phyloP scores from a whole-genome alignment of 2,329 filamentous ascomycete species.

The Cadophora sp. region DNA sequence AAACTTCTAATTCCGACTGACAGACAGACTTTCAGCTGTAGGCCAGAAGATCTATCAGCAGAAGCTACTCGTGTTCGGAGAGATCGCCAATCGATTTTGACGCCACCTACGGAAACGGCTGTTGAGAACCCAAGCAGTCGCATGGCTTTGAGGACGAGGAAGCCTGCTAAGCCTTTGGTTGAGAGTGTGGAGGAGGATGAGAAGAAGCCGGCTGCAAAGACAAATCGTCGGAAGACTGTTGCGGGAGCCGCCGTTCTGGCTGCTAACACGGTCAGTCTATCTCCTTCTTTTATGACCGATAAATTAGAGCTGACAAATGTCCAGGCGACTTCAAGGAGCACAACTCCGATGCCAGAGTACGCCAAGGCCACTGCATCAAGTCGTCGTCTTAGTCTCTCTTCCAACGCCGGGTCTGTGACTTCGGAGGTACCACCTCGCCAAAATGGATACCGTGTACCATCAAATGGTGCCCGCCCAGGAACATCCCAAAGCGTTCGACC shows the following conservation, averaged over 20 bases:
- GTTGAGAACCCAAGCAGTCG: conserved; percentile 55
- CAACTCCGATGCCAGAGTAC: conserved; percentile 42
- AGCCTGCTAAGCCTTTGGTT: conserved; percentile 58
- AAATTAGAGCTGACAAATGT: conserved; percentile 18
- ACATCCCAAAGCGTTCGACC: conserved; percentile 52
- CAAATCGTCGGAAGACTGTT: conserved; percentile 66
- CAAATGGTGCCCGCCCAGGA: conserved; percentile 46
- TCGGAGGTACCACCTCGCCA: conserved; percentile 33
- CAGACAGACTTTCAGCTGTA: conserved; percentile 78
- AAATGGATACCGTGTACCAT: conserved; percentile 37
- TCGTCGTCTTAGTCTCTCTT: conserved; percentile 53
- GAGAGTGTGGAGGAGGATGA: conserved; percentile 60
- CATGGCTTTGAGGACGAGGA: conserved; percentile 78
- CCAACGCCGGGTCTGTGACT: conserved; percentile 46
- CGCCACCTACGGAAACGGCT: conserved; percentile 42
- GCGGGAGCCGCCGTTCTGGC: conserved; percentile 57
- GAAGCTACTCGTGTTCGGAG: conserved; percentile 67
- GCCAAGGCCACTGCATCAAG: conserved; percentile 37
- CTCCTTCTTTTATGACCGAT: conserved; percentile 2
- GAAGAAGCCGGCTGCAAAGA: conserved; percentile 45
- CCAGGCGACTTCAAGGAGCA: conserved; percentile 37
- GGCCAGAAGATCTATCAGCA: conserved; percentile 77
- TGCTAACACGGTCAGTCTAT: conserved; percentile 49
- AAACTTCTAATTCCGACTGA: conserved; percentile 80
- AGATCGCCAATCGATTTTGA: conserved; percentile 67